Evolutionary conservation across 345 rosid species (phyloP), one percentile per base, ranked within the genome.

Genomic region (Lumnitzera littorea): DNA sequence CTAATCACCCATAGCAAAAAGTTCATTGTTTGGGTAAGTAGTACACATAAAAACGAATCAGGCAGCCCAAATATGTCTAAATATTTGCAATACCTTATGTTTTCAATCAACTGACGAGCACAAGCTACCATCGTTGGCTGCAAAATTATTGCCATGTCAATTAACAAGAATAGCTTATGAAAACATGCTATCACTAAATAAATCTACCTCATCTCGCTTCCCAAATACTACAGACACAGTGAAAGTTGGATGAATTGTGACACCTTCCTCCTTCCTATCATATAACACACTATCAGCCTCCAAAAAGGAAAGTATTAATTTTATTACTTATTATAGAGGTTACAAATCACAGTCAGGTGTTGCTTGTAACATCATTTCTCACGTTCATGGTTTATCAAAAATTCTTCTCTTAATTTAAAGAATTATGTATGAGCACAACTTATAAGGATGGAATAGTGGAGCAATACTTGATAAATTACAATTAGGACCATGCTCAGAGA

Each of bases 51-150:
- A 15, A 24, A 46, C 53, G 3, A 14, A 43, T 43, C 12, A 13
- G 5, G 48, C 3, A 2, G 15, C 29, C 11, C 55, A 55, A 15
- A 13, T 53, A 15, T 43, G 23, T 51, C n/a, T 12, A 29, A 29
- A 53, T 58, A 47, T 13, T 31, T 51, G 47, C 56, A 15, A 31
- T 61, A 87, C 98, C 97, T 92, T 67, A 87, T 80, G 67, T 78
- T 85, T 78, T 92, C 98, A 57, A 89, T 83, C 72, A 92, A 76
- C 70, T 78, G 89, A 59, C 96, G 86, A 60, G 96, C 87, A 76
- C 89, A 82, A 4, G 91, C 96, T 57, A 71, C 76, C 23, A 92
- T 77, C 84, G 87, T 84, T 58, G 91, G 96, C 96, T 92, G 78
- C 24, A 36, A 50, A 29, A 43, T 2, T 12, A 15, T 60, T 60